Evolutionary conservation across 805 yeast species (phyloP).

Genomic region (Blastobotrys attinorum): DNA sequence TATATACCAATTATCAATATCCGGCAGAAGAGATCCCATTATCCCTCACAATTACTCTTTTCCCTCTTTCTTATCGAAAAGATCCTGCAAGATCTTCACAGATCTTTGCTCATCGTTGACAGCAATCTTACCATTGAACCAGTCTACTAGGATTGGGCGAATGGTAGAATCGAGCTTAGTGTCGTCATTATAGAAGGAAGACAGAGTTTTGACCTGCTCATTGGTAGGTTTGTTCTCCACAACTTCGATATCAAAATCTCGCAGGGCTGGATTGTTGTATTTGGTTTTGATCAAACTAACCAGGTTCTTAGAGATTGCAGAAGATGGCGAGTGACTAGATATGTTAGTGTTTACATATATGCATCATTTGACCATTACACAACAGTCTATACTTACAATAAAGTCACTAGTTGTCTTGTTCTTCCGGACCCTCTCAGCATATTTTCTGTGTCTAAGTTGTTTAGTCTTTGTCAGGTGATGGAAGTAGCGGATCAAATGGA

Average conservation of each 20-base stretch:
- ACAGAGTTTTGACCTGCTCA: conserved; percentile 20
- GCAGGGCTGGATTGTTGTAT: conserved; percentile 16
- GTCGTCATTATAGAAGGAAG: conserved; percentile 15
- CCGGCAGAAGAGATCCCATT: not conserved
- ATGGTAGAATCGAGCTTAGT: conserved; percentile 7
- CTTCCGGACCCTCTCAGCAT: conserved; percentile 27
- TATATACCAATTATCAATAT: too few species aligned
- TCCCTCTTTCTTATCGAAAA: conserved; percentile 5
- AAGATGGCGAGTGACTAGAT: conserved; percentile 19
- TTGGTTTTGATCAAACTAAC: conserved; percentile 13
- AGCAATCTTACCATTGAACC: conserved; percentile 52
- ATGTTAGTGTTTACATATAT: not conserved
- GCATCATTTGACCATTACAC: not conserved
- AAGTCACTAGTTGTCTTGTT: conserved; percentile 23
- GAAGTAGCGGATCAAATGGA: not conserved
- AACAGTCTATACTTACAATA: conserved; percentile 21
- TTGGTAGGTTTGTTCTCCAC: conserved; percentile 25
- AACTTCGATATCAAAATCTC: conserved; percentile 25
- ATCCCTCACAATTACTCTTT: not conserved
- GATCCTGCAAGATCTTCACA: conserved; percentile 33
- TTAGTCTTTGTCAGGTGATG: too few species aligned
- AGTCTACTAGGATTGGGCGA: conserved; percentile 50
- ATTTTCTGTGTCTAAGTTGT: conserved; percentile 8
- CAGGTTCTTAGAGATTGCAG: conserved; percentile 15
- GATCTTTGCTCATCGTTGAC: conserved; percentile 38